Base-by-base conservation (phyloP, 805 yeast species). In the Metschnikowia peoriensis region DNA sequence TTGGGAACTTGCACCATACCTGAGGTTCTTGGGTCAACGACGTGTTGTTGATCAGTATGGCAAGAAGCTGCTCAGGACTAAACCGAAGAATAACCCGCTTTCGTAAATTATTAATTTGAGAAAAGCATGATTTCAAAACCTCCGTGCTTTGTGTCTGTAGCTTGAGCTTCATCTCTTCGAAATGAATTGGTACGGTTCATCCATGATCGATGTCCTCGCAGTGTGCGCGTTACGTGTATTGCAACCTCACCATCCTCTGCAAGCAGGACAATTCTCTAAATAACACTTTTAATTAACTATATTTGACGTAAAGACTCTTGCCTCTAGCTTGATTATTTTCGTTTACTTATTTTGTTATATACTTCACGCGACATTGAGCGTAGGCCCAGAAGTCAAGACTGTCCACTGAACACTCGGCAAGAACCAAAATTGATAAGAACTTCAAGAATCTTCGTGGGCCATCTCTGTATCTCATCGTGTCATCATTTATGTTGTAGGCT, bases 1-100 rank as follows among this genome's bases (percentile, higher is more conserved):
- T 73, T 15, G 76, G 71, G 12, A 86, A 61, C 53, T 80, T 81
- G 57, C 86, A 78, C 89, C 90, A 86, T 2, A 83, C 80, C 55
- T 84, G 89, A 2, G 90, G 89, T 52, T 84, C 86, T 38, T 63
- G 70, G 42, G 76, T 72, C 28, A 76, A 58, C 8, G 79, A 73
- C 1, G 79, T 62, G 28, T 60, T 65, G 51, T 68, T 63, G 15
- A 67, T 74, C 57, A 84, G 81, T 5, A 85, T 78, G 12, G 84
- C 74, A 38, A 72, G 64, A 41, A 86, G 66, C 51, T 73, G 73
- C 1, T 70, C 64, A 3, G 77, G 80, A 1, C 83, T 77, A 67
- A 86, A 83, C 47, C 83, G 69, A 27, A 86, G 69, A 1, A 83
- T 78, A 42, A 87, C 82, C 52, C 73, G 71, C 61, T 81, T 83